Percentiles rank a stretch among this genome's conserved stretches.
Evolutionary conservation across 2,329 filamentous ascomycete genomes (phyloP).

Genomic region (Furcasterigmium sp.): DNA sequence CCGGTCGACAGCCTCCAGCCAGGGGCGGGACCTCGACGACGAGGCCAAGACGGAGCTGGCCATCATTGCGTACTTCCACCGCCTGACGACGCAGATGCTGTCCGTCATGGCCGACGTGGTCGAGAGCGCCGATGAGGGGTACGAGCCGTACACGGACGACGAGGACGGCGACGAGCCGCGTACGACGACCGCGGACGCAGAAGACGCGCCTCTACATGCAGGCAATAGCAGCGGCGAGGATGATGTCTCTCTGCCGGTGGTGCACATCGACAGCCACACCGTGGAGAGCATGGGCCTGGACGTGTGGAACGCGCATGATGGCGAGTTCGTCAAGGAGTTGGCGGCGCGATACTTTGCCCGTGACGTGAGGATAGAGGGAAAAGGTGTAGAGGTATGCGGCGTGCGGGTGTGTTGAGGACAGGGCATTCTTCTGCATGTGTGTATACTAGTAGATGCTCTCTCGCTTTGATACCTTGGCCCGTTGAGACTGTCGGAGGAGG

Average conservation of each 20-base stretch:
- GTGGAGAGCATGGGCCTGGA: slow-evolving; percentile 71
- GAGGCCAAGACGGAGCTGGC: slow-evolving; percentile 58
- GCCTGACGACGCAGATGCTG: slow-evolving; percentile 63
- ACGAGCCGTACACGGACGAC: slow-evolving; percentile 31
- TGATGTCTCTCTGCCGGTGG: slow-evolving; percentile 28
- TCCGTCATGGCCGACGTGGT: slow-evolving; percentile 58
- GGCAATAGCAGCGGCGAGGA: slow-evolving; percentile 19
- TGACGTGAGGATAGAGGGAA: slow-evolving; percentile 57
- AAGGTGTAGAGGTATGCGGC: slow-evolving; percentile 70
- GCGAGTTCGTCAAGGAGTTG: slow-evolving; percentile 61
- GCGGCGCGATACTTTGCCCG: slow-evolving; percentile 61
- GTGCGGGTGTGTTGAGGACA: slow-evolving; percentile 60
- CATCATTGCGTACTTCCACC: slow-evolving; percentile 77
- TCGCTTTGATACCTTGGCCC: too few species aligned
- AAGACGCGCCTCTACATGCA: slow-evolving; percentile 18
- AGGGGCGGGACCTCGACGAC: slow-evolving; percentile 21
- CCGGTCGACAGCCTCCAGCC: slow-evolving; percentile 16
- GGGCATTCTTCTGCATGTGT: too few species aligned
- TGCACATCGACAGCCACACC: slow-evolving; percentile 59
- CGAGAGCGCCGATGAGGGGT: slow-evolving; percentile 38
- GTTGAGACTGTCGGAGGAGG: slow-evolving; percentile 29
- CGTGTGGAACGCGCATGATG: slow-evolving; percentile 67
- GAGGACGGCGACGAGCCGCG: slow-evolving; percentile 16
- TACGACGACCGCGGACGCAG: slow-evolving; percentile 24
- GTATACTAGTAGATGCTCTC: too few species aligned